These are phyloP conservation scores for Thalassiosira oceanica DNA, from an alignment of 352 stramenopile species.

Conservation along the genomic window DNA sequence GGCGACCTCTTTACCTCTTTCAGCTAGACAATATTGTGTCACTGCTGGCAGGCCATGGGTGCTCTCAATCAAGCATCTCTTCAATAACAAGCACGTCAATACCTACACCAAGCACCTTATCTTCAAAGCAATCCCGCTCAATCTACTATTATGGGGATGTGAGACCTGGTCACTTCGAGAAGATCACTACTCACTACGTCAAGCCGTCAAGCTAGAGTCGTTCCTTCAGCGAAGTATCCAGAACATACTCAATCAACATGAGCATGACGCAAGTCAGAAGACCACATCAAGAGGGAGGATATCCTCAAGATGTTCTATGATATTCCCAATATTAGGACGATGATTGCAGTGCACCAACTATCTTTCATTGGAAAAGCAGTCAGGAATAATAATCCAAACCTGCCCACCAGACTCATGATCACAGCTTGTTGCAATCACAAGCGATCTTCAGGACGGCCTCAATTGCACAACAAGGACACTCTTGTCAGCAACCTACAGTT, in stretches of 20 bases:
- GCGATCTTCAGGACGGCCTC: not conserved
- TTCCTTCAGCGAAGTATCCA: constrained; percentile 15
- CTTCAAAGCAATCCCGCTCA: constrained; percentile 7
- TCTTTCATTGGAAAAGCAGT: constrained; percentile 23
- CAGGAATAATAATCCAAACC: not conserved
- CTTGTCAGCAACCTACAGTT: constrained; percentile 14
- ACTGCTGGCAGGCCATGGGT: too few species aligned
- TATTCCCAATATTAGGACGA: constrained; percentile 3
- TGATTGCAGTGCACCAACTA: constrained; percentile 6
- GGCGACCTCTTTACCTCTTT: too few species aligned
- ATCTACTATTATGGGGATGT: constrained; percentile 25
- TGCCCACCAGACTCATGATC: constrained; percentile 1
- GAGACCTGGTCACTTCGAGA: constrained; percentile 7
- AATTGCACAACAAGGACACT: constrained; percentile 19
- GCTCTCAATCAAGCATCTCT: constrained; percentile 14
- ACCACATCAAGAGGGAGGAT: constrained; percentile 16
- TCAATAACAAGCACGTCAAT: constrained; percentile 5
- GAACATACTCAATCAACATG: constrained; percentile 22
- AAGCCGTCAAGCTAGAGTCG: constrained; percentile 10
- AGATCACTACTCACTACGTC: constrained; percentile 4
- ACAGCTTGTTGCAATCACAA: constrained; percentile 19
- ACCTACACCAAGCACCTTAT: constrained; percentile 20
- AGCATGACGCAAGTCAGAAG: constrained; percentile 20
- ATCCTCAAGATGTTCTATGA: constrained; percentile 20
- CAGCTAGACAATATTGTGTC: too few species aligned